Percentiles rank a stretch among this genome's conserved stretches.
Conservation (phyloP, 345 rosid species). For the Pelargonium nanum region DNA sequence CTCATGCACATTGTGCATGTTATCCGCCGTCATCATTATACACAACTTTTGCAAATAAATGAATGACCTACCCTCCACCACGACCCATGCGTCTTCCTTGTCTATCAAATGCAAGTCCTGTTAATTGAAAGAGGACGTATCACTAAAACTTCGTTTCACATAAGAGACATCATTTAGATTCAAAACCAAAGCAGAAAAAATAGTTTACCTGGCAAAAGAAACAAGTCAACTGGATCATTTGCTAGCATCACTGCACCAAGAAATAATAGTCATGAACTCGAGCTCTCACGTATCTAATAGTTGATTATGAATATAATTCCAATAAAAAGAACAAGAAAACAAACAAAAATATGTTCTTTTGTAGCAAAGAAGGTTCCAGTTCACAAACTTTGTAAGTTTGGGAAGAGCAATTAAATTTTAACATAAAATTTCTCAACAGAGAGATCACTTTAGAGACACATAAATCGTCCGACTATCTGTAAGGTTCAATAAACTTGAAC, state of each 20-base stretch:
- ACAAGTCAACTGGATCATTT: constrained; percentile 66
- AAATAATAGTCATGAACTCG: constrained; percentile 3
- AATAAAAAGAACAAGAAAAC: neutral
- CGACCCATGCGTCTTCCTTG: constrained; percentile 90
- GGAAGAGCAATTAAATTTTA: too few species aligned
- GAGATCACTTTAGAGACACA: too few species aligned
- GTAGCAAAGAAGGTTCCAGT: neutral
- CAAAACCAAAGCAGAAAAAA: constrained; percentile 4
- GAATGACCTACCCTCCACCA: constrained; percentile 73
- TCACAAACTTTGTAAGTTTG: neutral
- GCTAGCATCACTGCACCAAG: constrained; percentile 60
- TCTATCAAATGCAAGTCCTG: constrained; percentile 95
- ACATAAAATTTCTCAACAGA: too few species aligned
- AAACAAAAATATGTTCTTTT: neutral
- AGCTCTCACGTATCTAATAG: neutral
- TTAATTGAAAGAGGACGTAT: constrained; percentile 4
- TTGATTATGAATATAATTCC: neutral
- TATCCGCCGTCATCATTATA: neutral
- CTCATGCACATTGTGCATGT: neutral
- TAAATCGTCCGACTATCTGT: too few species aligned
- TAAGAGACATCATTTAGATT: neutral
- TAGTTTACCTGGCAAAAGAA: constrained; percentile 72
- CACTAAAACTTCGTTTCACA: neutral
- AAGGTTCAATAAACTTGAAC: too few species aligned
- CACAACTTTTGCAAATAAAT: neutral